A percentile compares a stretch with the other conserved stretches of the same genome.
These are phyloP conservation scores for Nelumbo lutea DNA, from an alignment of 164 flowering plant genomes.

Conservation along the genomic window DNA sequence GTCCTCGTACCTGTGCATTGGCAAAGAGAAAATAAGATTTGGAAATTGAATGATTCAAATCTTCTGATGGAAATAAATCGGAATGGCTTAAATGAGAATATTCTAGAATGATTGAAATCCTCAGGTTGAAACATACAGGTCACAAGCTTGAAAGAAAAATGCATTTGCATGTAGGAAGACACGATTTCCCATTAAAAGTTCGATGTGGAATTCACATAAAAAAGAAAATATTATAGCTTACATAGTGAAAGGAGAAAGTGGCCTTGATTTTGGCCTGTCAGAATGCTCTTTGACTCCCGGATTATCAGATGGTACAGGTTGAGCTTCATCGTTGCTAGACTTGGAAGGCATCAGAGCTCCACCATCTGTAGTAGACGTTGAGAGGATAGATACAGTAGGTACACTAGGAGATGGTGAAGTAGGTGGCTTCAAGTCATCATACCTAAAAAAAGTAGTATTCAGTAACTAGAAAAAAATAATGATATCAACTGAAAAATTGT, in stretches of 20 bases:
- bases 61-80: neutral
- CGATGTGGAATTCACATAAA: neutral
- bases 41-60: neutral
- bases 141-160: neutral
- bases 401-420: constrained; percentile 55
- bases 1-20: constrained; percentile 62
- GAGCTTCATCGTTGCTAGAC: constrained; percentile 14
- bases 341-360: constrained; percentile 6
- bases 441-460: constrained; percentile 25
- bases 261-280: constrained; percentile 24
- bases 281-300: constrained; percentile 10
- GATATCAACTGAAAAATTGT: neutral
- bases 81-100: neutral
- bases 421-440: constrained; percentile 61
- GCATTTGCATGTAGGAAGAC: neutral
- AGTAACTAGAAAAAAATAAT: neutral
- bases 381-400: constrained; percentile 17
- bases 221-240: constrained; percentile 19
- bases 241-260: constrained; percentile 65
- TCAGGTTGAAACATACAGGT: neutral
- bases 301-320: constrained; percentile 15
- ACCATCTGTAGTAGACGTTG: constrained; percentile 10
- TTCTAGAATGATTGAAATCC: too few relatives aligned
- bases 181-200: neutral
- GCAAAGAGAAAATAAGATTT: neutral